These are phyloP conservation scores for Cladosporium cucumerinum DNA, from an alignment of 2,329 filamentous ascomycete species.

Conservation along the genomic window DNA sequence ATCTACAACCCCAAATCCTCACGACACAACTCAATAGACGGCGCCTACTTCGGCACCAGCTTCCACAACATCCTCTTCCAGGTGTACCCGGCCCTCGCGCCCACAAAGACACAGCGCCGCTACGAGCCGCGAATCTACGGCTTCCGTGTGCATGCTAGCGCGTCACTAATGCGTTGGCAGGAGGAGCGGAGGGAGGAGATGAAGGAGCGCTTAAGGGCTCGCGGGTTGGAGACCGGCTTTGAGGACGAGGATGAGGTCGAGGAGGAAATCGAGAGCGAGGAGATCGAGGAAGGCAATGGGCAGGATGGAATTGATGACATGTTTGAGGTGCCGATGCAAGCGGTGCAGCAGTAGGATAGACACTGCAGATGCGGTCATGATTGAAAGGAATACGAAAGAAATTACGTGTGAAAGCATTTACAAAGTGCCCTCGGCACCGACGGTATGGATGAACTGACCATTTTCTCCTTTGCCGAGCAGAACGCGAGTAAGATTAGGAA, in stretches of 20 bases:
- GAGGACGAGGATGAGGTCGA: conserved; percentile 63
- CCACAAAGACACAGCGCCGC: conserved; percentile 77
- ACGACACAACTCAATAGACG: conserved; percentile 90
- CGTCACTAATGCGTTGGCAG: conserved; percentile 89
- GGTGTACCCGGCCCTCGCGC: conserved; percentile 87
- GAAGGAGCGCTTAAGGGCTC: conserved; percentile 69
- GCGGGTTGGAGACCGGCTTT: conserved; percentile 72
- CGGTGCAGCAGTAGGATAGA: background rate
- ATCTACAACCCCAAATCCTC: conserved; percentile 98
- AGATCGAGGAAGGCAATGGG: conserved; percentile 51
- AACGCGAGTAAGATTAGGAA: too few relatives aligned
- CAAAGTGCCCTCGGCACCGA: background rate
- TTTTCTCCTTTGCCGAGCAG: too few relatives aligned
- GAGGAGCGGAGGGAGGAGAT: conserved; percentile 75
- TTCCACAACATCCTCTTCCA: conserved; percentile 99
- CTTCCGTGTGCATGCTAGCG: conserved; percentile 89
- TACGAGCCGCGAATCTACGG: conserved; percentile 91
- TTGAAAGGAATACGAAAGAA: background rate
- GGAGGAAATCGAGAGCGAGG: conserved; percentile 57
- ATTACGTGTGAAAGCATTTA: background rate
- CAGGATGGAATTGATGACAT: conserved; percentile 50
- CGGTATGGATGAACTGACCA: too few relatives aligned
- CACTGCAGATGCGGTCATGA: background rate
- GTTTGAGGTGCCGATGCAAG: conserved; percentile 31
- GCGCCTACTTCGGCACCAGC: conserved; percentile 94